Conservation (phyloP, 179 eudicot species). For the Gypsophila paniculata region DNA sequence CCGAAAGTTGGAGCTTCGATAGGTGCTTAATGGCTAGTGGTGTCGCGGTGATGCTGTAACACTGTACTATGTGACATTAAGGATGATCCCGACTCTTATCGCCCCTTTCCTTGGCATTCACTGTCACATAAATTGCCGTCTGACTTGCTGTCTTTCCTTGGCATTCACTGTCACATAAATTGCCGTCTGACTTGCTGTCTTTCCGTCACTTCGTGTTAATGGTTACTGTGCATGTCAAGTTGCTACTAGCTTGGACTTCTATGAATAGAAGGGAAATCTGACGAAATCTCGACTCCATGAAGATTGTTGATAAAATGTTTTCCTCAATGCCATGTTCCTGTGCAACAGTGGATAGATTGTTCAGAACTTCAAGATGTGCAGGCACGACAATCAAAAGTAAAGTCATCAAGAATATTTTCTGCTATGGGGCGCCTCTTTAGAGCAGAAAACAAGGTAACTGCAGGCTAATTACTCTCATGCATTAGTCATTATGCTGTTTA, state of each 20-base stretch:
- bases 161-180: too few relatives aligned
- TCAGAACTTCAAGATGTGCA: background rate
- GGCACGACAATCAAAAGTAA: background rate
- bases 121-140: too few relatives aligned
- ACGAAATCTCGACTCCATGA: background rate
- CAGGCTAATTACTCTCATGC: conserved; percentile 12
- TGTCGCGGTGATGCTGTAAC: too few relatives aligned
- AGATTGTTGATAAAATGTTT: background rate
- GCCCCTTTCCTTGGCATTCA: too few relatives aligned
- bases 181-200: too few relatives aligned
- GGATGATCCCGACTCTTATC: too few relatives aligned
- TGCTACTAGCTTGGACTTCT: background rate
- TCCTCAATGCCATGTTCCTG: background rate
- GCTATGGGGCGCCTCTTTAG: background rate
- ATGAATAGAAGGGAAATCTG: background rate
- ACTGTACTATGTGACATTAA: too few relatives aligned
- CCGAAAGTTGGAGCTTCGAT: too few relatives aligned
- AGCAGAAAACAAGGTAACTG: conserved; percentile 12
- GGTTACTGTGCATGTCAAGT: background rate
- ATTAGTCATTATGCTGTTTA: conserved; percentile 6
- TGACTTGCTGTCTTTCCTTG: too few relatives aligned
- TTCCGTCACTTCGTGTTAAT: too few relatives aligned
- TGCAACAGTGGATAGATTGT: background rate
- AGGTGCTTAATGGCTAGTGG: too few relatives aligned
- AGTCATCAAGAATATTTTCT: background rate